Base-by-base conservation (phyloP, 345 rosid genomes). In the Salix suchowensis region DNA sequence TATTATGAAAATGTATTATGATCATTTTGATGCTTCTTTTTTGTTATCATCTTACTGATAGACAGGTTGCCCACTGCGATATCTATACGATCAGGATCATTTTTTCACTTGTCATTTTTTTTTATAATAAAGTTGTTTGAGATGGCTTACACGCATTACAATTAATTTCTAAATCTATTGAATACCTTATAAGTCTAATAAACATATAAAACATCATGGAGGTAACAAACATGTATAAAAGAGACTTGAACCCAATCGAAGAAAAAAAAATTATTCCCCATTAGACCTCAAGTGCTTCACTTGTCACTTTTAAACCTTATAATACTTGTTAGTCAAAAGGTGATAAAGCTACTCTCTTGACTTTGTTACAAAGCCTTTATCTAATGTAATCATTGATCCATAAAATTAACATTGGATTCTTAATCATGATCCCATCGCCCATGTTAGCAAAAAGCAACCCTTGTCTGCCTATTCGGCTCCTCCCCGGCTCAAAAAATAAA, bases 361-460 rank as follows among this genome's bases (percentile, higher is more conserved):
- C 79, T 68, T 72, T 72, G 65, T 62, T 72, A 50, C 40, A 67
- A 26, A 36, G 32, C 36, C 66, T 58, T 44, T 12, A 32, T 75
- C 66, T 60, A 30, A 32, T 60, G 13, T 48, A 32, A 68, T 70
- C 39, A 15, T 34, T 32, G 67, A 82, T 44, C 11, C 76, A 12
- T 73, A 14, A 54, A 34, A 32, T 32, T 32, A 32, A 34, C 28
- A 54, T 39, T 72, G 34, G 46, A 65, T 74, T n/a, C 39, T 71
- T 73, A 28, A 76, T 79, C 42, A 58, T 42, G 80, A 73, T 58
- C 78, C 76, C 62, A 64, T 80, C 73, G 37, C 78, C 74, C 70
- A 34, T 66, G 67, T 67, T 50, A 77, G 36, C 75, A 52, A 54
- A 42, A 50, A 77, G 36, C 75, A 52, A 68, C 48, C 52, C 68